Evolutionary conservation across 139 green algal species (phyloP).

Genomic region (Pedinophyceae sp.): DNA sequence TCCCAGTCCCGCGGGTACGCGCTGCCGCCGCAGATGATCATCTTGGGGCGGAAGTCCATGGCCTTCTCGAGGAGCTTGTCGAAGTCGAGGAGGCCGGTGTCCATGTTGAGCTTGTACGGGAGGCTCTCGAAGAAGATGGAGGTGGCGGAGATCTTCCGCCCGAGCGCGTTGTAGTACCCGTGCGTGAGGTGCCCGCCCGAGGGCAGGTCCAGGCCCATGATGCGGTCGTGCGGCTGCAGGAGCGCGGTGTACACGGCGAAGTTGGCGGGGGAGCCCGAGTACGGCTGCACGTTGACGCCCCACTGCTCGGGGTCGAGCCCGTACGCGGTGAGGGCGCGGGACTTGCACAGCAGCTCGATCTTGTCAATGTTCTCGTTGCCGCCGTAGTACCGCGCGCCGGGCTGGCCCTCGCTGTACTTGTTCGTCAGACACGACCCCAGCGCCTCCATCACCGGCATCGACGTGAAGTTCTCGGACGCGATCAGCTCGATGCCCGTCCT

Average conservation of each 20-base stretch:
- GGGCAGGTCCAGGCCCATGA: conserved; percentile 79
- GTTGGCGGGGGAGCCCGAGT: conserved; percentile 80
- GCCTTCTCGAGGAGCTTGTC: conserved; percentile 71
- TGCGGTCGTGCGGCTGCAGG: conserved; percentile 61
- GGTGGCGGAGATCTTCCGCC: conserved; percentile 71
- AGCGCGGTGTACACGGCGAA: conserved; percentile 85
- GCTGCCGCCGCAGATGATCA: conserved; percentile 64
- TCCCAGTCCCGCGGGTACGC: conserved; percentile 77
- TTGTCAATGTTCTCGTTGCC: conserved; percentile 89
- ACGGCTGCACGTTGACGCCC: conserved; percentile 81
- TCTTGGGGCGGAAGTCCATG: conserved; percentile 62
- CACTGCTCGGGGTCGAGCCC: conserved; percentile 39
- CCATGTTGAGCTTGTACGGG: conserved; percentile 80
- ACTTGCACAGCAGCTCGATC: conserved; percentile 51
- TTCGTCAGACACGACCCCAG: conserved; percentile 93
- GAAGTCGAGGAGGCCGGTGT: conserved; percentile 68
- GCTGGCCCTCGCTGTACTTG: conserved; percentile 95
- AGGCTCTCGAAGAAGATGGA: conserved; percentile 80
- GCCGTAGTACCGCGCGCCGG: conserved; percentile 87
- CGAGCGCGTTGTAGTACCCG: conserved; percentile 75
- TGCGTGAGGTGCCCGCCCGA: conserved; percentile 73
- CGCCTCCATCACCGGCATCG: conserved; percentile 76
- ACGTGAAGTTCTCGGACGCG: conserved; percentile 95
- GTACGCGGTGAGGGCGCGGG: conserved; percentile 55
- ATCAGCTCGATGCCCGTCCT: conserved; percentile 96